Percentiles rank a stretch among this genome's conserved stretches.
Conservation (phyloP, 2,329 filamentous ascomycete genomes). For the Penicillium occitanis region DNA sequence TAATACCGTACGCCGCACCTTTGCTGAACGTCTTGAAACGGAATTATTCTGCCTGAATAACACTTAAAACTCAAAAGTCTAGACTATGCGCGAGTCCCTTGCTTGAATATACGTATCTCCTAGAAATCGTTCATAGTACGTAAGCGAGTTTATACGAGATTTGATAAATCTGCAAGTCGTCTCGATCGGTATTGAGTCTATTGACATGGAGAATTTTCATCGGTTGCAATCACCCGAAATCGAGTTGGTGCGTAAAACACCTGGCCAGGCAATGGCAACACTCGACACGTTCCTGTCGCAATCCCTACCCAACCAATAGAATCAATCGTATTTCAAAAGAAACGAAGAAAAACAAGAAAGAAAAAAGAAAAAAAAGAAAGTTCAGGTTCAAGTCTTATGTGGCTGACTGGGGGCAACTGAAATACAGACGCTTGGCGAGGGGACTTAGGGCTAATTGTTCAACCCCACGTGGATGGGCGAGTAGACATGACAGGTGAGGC, state of each 20-base stretch:
- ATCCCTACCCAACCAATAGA: background rate
- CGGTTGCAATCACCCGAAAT: background rate
- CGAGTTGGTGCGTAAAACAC: background rate
- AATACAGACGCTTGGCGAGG: background rate
- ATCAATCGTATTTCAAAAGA: background rate
- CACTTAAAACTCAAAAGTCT: background rate
- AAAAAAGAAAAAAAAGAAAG: no score
- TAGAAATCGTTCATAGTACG: background rate
- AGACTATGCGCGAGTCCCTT: background rate
- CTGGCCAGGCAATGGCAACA: background rate
- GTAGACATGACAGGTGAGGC: background rate
- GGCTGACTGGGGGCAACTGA: background rate
- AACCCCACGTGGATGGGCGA: background rate
- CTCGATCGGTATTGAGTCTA: background rate
- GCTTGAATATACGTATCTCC: background rate
- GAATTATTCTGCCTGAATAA: background rate
- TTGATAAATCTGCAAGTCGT: background rate
- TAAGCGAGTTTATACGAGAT: background rate
- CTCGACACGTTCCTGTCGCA: background rate
- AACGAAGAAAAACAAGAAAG: background rate
- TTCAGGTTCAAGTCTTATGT: background rate
- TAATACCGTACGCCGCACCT: background rate
- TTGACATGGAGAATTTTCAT: background rate
- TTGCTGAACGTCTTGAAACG: background rate
- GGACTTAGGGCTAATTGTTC: background rate